A percentile compares a stretch with the other conserved stretches of the same genome.
phyloP scores from a whole-genome alignment of 2,329 filamentous ascomycete genomes.

The Cryoendolithus antarcticus region DNA sequence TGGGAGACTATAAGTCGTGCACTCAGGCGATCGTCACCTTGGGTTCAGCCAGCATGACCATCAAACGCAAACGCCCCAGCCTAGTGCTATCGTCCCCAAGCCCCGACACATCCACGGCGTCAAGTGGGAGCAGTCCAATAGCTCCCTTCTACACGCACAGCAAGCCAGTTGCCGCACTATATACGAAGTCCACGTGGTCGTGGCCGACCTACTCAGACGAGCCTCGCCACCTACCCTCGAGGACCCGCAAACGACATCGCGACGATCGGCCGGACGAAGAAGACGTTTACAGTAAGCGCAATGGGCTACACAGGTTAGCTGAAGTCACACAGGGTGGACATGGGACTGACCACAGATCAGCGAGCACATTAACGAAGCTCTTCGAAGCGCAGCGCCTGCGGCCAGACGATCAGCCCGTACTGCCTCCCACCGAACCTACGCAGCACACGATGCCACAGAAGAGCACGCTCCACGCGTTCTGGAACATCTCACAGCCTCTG shows the following conservation, averaged over 20 bases:
- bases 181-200: slow-evolving; percentile 16
- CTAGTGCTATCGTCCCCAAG: slow-evolving; percentile 31
- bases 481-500: slow-evolving; percentile 27
- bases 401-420: slow-evolving; percentile 13
- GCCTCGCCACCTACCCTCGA: slow-evolving; percentile 35
- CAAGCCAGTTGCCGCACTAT: slow-evolving; percentile 11
- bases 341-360: slow-evolving; percentile 19
- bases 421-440: slow-evolving; percentile 11
- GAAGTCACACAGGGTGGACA: slow-evolving; percentile 7
- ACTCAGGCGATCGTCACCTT: no score
- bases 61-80: slow-evolving; percentile 47
- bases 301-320: not conserved
- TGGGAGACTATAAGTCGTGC: not conserved
- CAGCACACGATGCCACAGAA: slow-evolving; percentile 22
- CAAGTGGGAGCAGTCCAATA: slow-evolving; percentile 16
- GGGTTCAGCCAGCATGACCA: slow-evolving; percentile 31
- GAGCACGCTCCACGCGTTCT: slow-evolving; percentile 37
- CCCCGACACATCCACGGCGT: slow-evolving; percentile 24
- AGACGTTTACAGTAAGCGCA: slow-evolving; percentile 39
- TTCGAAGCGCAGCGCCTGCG: slow-evolving; percentile 30
- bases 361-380: slow-evolving; percentile 33
- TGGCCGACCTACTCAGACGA: slow-evolving; percentile 12
- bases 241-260: slow-evolving; percentile 47
- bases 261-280: slow-evolving; percentile 46
- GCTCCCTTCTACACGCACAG: slow-evolving; percentile 19